Conservation (phyloP, 2,329 filamentous ascomycete species). For the Xylaria sp. region DNA sequence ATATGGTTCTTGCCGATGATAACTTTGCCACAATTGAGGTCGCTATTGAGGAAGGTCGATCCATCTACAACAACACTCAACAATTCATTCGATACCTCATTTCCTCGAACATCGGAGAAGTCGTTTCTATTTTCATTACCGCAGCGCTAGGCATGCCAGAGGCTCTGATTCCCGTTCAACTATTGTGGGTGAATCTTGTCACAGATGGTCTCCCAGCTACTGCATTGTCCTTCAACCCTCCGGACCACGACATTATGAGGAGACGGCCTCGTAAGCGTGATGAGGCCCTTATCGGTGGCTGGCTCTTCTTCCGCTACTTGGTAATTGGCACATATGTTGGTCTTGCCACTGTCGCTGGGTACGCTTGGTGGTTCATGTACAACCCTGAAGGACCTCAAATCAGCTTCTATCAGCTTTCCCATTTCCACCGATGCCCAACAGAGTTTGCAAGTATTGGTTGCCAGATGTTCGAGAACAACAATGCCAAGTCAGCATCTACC, state of each 20-base stretch:
- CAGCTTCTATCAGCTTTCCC: conserved; percentile 84
- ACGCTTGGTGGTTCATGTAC: conserved; percentile 99
- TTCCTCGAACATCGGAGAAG: conserved; percentile 98
- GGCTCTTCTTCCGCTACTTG: conserved; percentile 98
- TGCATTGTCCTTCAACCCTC: conserved; percentile 95
- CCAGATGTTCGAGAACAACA: conserved; percentile 87
- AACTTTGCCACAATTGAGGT: conserved; percentile 98
- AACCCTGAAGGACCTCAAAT: conserved; percentile 91
- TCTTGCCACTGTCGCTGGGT: conserved; percentile 92
- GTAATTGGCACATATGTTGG: conserved; percentile 96
- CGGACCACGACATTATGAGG: conserved; percentile 98
- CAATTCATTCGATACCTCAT: conserved; percentile 99
- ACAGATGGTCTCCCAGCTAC: conserved; percentile 97
- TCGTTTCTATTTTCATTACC: conserved; percentile 98
- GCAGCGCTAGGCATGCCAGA: conserved; percentile 97
- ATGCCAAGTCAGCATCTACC: conserved; percentile 90
- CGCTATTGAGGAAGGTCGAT: conserved; percentile 95
- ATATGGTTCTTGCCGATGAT: conserved; percentile 98
- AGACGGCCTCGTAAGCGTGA: conserved; percentile 90
- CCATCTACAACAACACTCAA: conserved; percentile 99
- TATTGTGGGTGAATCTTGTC: conserved; percentile 98
- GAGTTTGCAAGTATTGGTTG: conserved; percentile 92
- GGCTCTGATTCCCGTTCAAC: conserved; percentile 94
- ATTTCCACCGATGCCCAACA: conserved; percentile 92
- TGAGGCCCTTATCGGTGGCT: conserved; percentile 90